Evolutionary conservation across 2,329 filamentous ascomycete genomes (phyloP).

Genomic region (Aspergillus arachidicola): DNA sequence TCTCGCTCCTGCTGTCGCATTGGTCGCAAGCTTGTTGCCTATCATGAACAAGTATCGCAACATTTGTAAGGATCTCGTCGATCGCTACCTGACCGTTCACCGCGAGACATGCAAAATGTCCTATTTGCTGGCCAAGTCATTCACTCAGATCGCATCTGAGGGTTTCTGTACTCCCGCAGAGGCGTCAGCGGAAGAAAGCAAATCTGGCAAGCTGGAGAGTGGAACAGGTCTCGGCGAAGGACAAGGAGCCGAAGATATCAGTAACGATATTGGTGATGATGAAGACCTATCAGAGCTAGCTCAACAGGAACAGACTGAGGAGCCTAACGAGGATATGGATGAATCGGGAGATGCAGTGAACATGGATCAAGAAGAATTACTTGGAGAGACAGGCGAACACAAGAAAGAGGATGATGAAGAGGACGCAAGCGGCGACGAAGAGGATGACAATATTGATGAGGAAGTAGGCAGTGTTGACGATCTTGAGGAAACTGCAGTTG

Average conservation of each 20-base stretch:
- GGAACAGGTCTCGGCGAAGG: conserved; percentile 95
- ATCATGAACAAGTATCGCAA: conserved; percentile 73
- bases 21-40: conserved; percentile 66
- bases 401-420: conserved; percentile 49
- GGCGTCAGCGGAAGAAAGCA: conserved; percentile 69
- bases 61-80: conserved; percentile 62
- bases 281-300: conserved; percentile 92
- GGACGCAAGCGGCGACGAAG: conserved; percentile 63
- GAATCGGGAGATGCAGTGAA: conserved; percentile 52
- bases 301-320: conserved; percentile 72
- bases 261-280: conserved; percentile 91
- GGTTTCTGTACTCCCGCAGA: conserved; percentile 93
- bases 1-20: conserved; percentile 54
- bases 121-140: conserved; percentile 73
- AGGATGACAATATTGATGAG: conserved; percentile 77
- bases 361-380: conserved; percentile 81
- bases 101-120: conserved; percentile 72
- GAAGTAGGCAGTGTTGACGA: conserved; percentile 90
- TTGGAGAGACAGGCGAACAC: conserved; percentile 75
- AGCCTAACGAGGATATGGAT: conserved; percentile 51
- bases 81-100: conserved; percentile 66
- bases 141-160: conserved; percentile 75
- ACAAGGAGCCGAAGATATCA: conserved; percentile 94
- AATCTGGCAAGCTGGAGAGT: conserved; percentile 79
- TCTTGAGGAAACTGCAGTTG: conserved; percentile 82